Evolutionary conservation across 768 basidiomycete species (phyloP).

Genomic region (Lepiota subincarnata): DNA sequence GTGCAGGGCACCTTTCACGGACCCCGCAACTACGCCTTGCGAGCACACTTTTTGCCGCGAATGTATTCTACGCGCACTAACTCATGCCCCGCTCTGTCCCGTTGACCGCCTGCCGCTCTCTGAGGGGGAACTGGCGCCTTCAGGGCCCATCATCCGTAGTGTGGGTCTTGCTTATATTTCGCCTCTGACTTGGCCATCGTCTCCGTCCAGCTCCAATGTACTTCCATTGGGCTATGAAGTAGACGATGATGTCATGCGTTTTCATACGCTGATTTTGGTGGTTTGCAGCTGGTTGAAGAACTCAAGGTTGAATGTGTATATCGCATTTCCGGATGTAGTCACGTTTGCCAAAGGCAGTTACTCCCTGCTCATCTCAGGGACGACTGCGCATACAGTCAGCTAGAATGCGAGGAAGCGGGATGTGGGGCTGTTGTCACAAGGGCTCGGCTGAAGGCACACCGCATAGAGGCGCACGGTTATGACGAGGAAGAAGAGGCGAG

Average conservation of each 20-base stretch:
- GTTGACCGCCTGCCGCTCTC: conserved; percentile 73
- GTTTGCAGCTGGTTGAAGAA: conserved; percentile 73
- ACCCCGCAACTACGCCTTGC: conserved; percentile 76
- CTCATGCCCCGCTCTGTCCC: conserved; percentile 70
- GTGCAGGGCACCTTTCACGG: conserved; percentile 62
- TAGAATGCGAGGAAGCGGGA: conserved; percentile 43
- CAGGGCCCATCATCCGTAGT: conserved; percentile 74
- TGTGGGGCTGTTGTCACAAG: conserved; percentile 43
- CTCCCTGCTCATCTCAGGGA: conserved; percentile 60
- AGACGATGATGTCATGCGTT: background rate
- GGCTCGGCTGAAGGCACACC: conserved; percentile 36
- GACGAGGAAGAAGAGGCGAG: background rate
- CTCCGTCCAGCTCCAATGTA: no score
- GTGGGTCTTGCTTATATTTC: conserved; percentile 35
- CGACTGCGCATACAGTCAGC: conserved; percentile 53
- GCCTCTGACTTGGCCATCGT: no score
- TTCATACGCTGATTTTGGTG: conserved; percentile 8
- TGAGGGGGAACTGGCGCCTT: conserved; percentile 54
- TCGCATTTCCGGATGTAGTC: conserved; percentile 50
- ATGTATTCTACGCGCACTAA: conserved; percentile 71
- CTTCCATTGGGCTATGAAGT: no score
- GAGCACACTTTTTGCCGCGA: conserved; percentile 84
- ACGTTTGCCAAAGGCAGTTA: conserved; percentile 64
- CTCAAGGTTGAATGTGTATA: conserved; percentile 70
- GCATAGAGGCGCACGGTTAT: conserved; percentile 17